A percentile compares a stretch with the other conserved stretches of the same genome.
Evolutionary conservation across 345 rosid genomes (phyloP).

Genomic region (Lumnitzera littorea): DNA sequence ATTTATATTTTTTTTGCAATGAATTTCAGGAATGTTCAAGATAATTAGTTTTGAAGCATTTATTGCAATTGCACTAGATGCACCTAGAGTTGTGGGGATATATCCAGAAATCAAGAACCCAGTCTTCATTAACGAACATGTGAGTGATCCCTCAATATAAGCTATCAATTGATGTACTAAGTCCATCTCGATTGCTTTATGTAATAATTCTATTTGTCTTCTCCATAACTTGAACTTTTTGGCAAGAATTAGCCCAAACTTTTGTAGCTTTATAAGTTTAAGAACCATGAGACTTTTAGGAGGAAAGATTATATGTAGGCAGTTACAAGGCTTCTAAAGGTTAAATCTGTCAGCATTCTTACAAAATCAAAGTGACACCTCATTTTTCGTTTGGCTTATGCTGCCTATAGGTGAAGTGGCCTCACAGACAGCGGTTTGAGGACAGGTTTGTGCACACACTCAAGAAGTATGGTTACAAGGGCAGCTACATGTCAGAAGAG

Average conservation of each 20-base stretch:
- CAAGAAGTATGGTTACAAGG: constrained; percentile 73
- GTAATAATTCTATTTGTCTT: not conserved
- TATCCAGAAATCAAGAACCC: constrained; percentile 98
- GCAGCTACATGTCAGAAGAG: constrained; percentile 69
- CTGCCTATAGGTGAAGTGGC: constrained; percentile 71
- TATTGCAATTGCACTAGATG: constrained; percentile 81
- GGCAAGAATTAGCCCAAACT: no score
- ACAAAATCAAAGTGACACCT: no score
- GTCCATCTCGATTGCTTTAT: not conserved
- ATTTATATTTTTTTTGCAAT: not conserved
- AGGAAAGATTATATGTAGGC: no score
- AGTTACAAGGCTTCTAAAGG: no score
- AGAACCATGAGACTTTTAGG: no score
- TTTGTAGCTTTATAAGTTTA: no score
- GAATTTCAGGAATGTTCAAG: constrained; percentile 58
- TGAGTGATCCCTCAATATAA: constrained; percentile 24
- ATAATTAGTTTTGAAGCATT: constrained; percentile 83
- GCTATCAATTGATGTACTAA: not conserved
- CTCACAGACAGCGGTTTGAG: constrained; percentile 60
- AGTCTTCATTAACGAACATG: constrained; percentile 71
- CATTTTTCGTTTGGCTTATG: constrained; percentile 10
- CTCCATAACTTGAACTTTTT: no score
- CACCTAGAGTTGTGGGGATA: constrained; percentile 83
- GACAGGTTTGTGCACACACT: constrained; percentile 67
- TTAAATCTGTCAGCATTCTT: no score